Base-by-base conservation (phyloP, 2,329 filamentous ascomycete genomes). In the Zymoseptoria crescenta region DNA sequence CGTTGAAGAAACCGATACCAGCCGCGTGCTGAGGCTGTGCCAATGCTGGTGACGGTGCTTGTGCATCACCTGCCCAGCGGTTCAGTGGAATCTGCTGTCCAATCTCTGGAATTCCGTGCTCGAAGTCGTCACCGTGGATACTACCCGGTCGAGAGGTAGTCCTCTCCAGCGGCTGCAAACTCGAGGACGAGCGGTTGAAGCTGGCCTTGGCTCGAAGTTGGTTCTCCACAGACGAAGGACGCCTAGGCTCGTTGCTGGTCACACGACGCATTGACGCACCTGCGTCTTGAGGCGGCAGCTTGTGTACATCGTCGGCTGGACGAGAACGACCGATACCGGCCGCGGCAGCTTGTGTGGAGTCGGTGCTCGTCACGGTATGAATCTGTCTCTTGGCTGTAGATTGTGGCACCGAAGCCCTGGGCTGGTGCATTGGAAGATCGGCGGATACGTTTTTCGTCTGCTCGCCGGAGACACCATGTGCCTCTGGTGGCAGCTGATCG, bases 41-140 rank as follows among this genome's bases (percentile, higher is more conserved):
- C 8, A 86, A 87, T 2, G 85, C 83, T 1, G 92, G 91, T 1
- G 92, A 94, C 2, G 94, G 94, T 13, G 94, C 94, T 76, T 99
- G 94, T 8, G 97, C 94, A 72, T 97, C 93, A 62, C 94, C 94
- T 50, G 94, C 89, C 72, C 94, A 85, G 56, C 87, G 88, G 71
- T 94, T 88, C 89, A 99, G 94, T 54, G 94, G 94, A 48, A 99
- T 93, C 70, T 92, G 88, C 69, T 89, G 85, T 53, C 93, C 93
- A 66, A 96, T 94, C 71, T 95, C 89, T 1, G 92, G 92, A 67
- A 96, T 96, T 21, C 92, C 93, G 57, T 91, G 86, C 64, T 94
- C 89, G 28, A 68, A 61, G 52, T 93, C 88, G 19, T 87, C 87
- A 53, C 75, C 75, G 63, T 86, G 78, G 28, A 81, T 71, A 10